Conservation (phyloP, 192 early-diverging fungal genomes). For the Rhizoclosmatium globosum region DNA sequence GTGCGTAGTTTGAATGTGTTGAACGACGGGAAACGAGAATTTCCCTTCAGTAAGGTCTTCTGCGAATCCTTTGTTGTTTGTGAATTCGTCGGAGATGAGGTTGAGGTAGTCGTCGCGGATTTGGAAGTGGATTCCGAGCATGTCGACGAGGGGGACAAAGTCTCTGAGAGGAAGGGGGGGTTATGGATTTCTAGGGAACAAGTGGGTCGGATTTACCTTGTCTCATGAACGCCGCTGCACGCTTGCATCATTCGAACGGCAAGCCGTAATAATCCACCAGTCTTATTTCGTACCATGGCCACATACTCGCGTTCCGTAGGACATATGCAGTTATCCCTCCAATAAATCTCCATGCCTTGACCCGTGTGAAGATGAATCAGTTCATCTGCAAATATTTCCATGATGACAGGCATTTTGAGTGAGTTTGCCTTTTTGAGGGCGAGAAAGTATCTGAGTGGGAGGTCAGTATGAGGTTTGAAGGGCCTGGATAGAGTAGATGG, state of each 20-base stretch:
- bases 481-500: neutral
- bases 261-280: conserved; percentile 93
- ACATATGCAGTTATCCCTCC: conserved; percentile 90
- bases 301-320: conserved; percentile 93
- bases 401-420: conserved; percentile 72
- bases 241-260: conserved; percentile 95
- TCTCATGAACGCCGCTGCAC: too few relatives aligned
- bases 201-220: neutral
- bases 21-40: conserved; percentile 95
- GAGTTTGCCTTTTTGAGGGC: conserved; percentile 80
- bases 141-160: conserved; percentile 81
- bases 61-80: conserved; percentile 96
- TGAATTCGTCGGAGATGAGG: conserved; percentile 84
- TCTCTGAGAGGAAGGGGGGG: conserved; percentile 56
- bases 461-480: conserved; percentile 14
- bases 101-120: conserved; percentile 98
- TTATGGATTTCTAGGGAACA: neutral
- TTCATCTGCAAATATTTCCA: conserved; percentile 92
- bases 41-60: conserved; percentile 99
- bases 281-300: conserved; percentile 97
- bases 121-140: conserved; percentile 95
- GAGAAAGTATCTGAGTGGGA: conserved; percentile 74
- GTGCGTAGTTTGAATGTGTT: conserved; percentile 75
- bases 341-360: conserved; percentile 98
- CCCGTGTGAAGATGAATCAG: conserved; percentile 90